Evolutionary conservation across 306 rosid species (phyloP).

Genomic region (Ormosia emarginata): DNA sequence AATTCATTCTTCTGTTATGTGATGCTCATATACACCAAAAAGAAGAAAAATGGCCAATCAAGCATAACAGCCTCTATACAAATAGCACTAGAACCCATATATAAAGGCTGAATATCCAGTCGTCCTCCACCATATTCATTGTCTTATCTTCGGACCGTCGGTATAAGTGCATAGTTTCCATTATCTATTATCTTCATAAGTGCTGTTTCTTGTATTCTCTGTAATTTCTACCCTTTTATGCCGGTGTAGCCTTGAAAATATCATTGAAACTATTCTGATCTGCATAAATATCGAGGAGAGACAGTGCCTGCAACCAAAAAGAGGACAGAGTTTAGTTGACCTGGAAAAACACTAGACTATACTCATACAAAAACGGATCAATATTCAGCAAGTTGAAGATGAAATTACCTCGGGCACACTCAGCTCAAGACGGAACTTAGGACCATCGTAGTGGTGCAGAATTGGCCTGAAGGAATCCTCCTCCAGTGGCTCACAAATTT

Average conservation of each 20-base stretch:
- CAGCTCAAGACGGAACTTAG: slow-evolving; percentile 88
- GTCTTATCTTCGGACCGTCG: slow-evolving; percentile 1
- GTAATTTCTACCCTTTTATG: slow-evolving; percentile 22
- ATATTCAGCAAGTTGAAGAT: neutral
- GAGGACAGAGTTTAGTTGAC: slow-evolving; percentile 6
- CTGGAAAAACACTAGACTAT: neutral
- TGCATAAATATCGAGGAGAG: slow-evolving; percentile 81
- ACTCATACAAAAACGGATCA: neutral
- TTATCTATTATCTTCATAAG: neutral
- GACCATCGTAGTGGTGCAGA: slow-evolving; percentile 95
- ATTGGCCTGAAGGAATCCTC: slow-evolving; percentile 96
- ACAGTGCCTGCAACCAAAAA: slow-evolving; percentile 61
- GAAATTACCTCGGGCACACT: slow-evolving; percentile 69
- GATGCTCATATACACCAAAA: slow-evolving; percentile 12
- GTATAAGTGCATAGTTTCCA: neutral
- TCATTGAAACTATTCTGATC: slow-evolving; percentile 50
- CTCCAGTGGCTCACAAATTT: slow-evolving; percentile 77
- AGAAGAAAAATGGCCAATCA: slow-evolving; percentile 21
- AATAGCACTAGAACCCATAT: slow-evolving; percentile 7
- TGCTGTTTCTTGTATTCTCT: slow-evolving; percentile 17
- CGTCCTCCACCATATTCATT: slow-evolving; percentile 8
- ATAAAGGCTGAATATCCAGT: slow-evolving; percentile 14
- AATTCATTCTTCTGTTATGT: slow-evolving; percentile 5
- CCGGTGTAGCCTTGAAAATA: slow-evolving; percentile 34
- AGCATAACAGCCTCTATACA: slow-evolving; percentile 34